Evolutionary conservation across 345 rosid species (phyloP).

Genomic region (Citrus maxima): DNA sequence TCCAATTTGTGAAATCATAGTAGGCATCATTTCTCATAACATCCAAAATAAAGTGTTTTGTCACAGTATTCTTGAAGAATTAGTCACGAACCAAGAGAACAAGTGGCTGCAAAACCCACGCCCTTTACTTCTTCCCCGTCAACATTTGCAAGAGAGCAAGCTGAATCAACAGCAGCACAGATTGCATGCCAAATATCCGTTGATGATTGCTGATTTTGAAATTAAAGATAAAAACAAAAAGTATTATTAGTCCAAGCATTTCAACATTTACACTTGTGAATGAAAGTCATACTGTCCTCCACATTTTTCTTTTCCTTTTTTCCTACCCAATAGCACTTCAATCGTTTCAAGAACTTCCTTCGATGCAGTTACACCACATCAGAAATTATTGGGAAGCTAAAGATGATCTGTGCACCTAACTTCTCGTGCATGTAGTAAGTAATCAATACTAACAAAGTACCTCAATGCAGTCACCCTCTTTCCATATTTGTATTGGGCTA

Average conservation of each 20-base stretch:
- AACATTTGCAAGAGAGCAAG: constrained; percentile 71
- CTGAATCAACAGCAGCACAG: constrained; percentile 82
- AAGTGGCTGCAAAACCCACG: constrained; percentile 89
- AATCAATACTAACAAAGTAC: constrained; percentile 26
- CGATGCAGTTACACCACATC: background rate
- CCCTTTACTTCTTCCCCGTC: constrained; percentile 66
- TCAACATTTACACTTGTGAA: background rate
- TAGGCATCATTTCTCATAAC: background rate
- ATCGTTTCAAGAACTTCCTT: background rate
- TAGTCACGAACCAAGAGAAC: constrained; percentile 78
- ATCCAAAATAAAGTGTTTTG: background rate
- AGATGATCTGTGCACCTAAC: background rate
- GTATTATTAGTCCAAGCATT: background rate
- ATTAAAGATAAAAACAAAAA: background rate
- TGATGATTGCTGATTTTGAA: constrained; percentile 80
- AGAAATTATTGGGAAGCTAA: background rate
- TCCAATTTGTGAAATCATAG: background rate
- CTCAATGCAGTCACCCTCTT: constrained; percentile 81
- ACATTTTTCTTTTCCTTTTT: background rate
- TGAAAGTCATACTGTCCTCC: background rate
- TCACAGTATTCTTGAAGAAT: background rate
- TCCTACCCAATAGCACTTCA: background rate
- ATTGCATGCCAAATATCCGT: constrained; percentile 97
- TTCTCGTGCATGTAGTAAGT: background rate
- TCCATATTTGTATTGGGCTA: constrained; percentile 96